Conservation (phyloP, 345 rosid genomes). For the Brassica juncea region DNA sequence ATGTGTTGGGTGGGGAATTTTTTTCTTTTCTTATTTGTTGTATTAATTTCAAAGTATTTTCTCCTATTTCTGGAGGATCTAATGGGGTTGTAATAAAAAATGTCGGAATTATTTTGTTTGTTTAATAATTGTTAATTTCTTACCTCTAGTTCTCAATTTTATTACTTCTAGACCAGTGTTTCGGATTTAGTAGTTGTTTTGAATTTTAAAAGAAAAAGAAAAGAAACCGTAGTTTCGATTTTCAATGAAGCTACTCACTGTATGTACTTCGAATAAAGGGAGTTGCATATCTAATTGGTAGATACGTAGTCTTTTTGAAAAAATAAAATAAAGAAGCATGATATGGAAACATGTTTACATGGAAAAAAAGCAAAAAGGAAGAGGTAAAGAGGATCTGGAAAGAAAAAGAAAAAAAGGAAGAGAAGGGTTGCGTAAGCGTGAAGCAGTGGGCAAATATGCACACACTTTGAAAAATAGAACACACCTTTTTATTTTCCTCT, state of each 20-base stretch:
- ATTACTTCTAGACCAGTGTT: not conserved
- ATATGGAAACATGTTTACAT: constrained; percentile 31
- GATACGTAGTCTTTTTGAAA: not conserved
- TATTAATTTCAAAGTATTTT: constrained; percentile 16
- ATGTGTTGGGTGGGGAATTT: constrained; percentile 22
- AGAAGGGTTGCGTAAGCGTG: constrained; percentile 40
- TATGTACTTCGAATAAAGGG: constrained; percentile 18
- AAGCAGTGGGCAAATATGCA: constrained; percentile 35
- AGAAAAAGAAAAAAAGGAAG: not conserved
- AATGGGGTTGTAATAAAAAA: constrained; percentile 34
- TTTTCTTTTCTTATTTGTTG: constrained; percentile 8
- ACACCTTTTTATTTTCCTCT: constrained; percentile 10
- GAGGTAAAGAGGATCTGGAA: constrained; percentile 24
- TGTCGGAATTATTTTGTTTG: constrained; percentile 21
- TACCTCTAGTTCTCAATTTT: not conserved
- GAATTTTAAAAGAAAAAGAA: not conserved
- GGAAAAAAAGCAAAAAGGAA: constrained; percentile 28
- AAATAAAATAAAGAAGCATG: not conserved
- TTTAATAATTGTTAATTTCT: not conserved
- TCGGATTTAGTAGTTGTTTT: not conserved
- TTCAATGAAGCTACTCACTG: not conserved
- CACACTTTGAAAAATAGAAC: constrained; percentile 27
- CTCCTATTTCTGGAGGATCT: constrained; percentile 12
- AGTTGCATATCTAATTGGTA: not conserved
- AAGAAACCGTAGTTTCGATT: not conserved